Percentiles rank a stretch among this genome's conserved stretches.
These are phyloP conservation scores for Komagataella ulmi DNA, from an alignment of 805 yeast species.

Conservation along the genomic window DNA sequence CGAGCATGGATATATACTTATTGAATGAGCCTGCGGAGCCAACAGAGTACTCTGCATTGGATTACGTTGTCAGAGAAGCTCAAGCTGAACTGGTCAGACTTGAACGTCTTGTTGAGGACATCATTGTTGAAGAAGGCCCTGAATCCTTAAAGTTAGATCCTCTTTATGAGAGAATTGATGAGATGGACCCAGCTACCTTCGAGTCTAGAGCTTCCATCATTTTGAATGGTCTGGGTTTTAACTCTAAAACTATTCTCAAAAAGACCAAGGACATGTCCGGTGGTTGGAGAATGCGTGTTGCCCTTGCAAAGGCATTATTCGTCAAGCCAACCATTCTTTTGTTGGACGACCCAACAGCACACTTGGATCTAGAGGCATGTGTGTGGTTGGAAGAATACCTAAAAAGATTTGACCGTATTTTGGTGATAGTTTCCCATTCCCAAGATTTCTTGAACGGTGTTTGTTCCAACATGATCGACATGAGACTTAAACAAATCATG, in stretches of 20 bases:
- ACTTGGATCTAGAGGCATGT: constrained; percentile 97
- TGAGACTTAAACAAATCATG: constrained; percentile 69
- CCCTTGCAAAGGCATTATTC: constrained; percentile 92
- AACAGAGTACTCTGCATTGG: constrained; percentile 81
- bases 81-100: constrained; percentile 82
- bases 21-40: constrained; percentile 98
- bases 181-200: constrained; percentile 90
- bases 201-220: constrained; percentile 95
- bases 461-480: constrained; percentile 94
- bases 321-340: constrained; percentile 92
- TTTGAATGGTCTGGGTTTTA: constrained; percentile 95
- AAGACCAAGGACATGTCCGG: constrained; percentile 99
- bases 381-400: constrained; percentile 99
- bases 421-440: constrained; percentile 93
- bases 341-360: constrained; percentile 98
- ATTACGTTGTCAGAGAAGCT: constrained; percentile 95
- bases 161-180: constrained; percentile 89
- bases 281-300: constrained; percentile 99
- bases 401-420: constrained; percentile 85
- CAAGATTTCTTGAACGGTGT: constrained; percentile 99
- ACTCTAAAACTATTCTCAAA: constrained; percentile 72
- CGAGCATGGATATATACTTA: constrained; percentile 77
- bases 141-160: constrained; percentile 79
- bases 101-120: constrained; percentile 84
- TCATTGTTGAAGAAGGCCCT: constrained; percentile 86